These are phyloP conservation scores for Lycium barbarum DNA, from an alignment of 257 asterid genomes.

Conservation along the genomic window DNA sequence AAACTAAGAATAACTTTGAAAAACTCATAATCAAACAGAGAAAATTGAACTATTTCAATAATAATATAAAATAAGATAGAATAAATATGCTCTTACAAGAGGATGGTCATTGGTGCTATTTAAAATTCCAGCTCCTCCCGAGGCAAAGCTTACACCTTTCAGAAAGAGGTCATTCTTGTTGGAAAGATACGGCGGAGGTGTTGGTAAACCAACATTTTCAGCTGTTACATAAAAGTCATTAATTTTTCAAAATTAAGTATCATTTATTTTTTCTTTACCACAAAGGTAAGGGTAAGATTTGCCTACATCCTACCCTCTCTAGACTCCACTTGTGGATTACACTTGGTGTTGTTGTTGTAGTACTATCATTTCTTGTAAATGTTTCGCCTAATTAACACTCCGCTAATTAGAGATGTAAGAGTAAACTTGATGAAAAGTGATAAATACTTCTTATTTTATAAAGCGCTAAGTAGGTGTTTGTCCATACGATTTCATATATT, in stretches of 20 bases:
- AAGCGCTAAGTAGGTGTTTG: no score
- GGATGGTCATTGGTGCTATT: conserved; percentile 8
- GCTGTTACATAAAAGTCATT: neutral
- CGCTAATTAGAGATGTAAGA: neutral
- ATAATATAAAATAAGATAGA: neutral
- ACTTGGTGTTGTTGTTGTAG: no score
- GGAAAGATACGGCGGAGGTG: neutral
- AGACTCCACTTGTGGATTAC: no score
- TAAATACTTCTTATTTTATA: neutral
- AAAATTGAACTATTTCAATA: neutral
- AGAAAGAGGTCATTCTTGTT: neutral
- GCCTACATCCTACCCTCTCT: no score
- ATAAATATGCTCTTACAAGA: neutral
- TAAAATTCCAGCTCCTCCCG: conserved; percentile 30
- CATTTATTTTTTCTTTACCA: no score
- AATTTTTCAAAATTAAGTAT: neutral
- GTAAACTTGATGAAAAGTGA: neutral
- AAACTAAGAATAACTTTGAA: neutral
- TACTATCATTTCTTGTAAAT: no score
- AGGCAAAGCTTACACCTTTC: conserved; percentile 26
- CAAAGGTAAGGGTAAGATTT: no score
- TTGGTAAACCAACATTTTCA: neutral
- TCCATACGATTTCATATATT: no score
- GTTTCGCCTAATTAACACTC: no score
- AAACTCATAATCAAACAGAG: neutral